Evolutionary conservation across 352 stramenopile genomes (phyloP).

Genomic region (Globisporangium solare): DNA sequence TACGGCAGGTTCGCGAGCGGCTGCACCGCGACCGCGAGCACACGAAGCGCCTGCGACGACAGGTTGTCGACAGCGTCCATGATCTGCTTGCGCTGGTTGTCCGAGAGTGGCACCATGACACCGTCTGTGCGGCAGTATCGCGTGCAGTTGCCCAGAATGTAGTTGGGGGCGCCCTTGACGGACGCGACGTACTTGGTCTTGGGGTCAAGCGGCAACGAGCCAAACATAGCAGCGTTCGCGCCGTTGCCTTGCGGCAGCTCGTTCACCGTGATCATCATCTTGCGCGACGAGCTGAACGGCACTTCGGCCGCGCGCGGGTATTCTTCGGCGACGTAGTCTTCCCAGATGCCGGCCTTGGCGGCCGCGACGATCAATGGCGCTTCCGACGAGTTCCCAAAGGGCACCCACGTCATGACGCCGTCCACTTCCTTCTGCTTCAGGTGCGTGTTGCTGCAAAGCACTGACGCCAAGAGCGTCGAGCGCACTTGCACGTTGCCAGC

Average conservation of each 20-base stretch:
- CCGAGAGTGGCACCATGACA: constrained; percentile 33
- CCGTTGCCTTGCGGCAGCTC: constrained; percentile 22
- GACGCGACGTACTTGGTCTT: constrained; percentile 44
- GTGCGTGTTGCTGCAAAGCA: constrained; percentile 76
- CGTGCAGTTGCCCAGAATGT: constrained; percentile 67
- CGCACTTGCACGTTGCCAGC: constrained; percentile 50
- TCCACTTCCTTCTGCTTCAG: constrained; percentile 59
- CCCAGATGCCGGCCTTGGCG: constrained; percentile 61
- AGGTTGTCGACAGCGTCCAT: constrained; percentile 54
- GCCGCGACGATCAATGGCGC: constrained; percentile 68
- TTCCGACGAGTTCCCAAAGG: constrained; percentile 70
- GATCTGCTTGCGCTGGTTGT: constrained; percentile 44
- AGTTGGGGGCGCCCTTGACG: constrained; percentile 71
- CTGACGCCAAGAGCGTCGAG: constrained; percentile 48
- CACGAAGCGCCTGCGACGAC: constrained; percentile 75
- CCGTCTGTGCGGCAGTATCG: constrained; percentile 48
- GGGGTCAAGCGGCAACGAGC: constrained; percentile 25
- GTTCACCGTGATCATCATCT: constrained; percentile 92
- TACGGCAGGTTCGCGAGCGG: constrained; percentile 48
- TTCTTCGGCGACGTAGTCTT: constrained; percentile 41
- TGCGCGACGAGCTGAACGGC: constrained; percentile 93
- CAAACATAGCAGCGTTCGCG: constrained; percentile 26
- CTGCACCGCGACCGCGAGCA: constrained; percentile 89
- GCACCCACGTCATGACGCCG: constrained; percentile 40
- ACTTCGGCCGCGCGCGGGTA: constrained; percentile 86